Evolutionary conservation across 257 asterid species (phyloP).

Genomic region (Petrea volubilis): DNA sequence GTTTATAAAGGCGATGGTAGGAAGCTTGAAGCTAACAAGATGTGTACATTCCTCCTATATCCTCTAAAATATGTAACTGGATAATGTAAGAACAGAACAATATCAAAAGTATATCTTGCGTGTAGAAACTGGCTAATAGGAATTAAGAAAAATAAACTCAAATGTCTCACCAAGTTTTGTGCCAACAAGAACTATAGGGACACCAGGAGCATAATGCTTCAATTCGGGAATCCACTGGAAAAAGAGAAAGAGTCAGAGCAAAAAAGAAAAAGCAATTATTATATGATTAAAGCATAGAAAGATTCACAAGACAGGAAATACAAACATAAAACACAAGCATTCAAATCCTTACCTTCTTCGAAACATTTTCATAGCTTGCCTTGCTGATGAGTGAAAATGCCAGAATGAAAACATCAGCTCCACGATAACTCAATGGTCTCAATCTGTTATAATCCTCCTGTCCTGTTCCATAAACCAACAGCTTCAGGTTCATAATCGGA

Average conservation of each 20-base stretch:
- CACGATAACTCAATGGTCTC: slow-evolving; percentile 82
- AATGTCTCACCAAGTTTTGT: slow-evolving; percentile 68
- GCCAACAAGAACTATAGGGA: slow-evolving; percentile 82
- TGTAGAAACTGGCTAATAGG: slow-evolving; percentile 7
- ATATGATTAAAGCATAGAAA: background rate
- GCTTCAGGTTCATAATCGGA: slow-evolving; percentile 13
- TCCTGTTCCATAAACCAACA: slow-evolving; percentile 43
- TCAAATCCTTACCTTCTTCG: slow-evolving; percentile 57
- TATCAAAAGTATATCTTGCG: background rate
- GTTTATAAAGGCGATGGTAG: background rate
- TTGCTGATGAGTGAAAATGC: slow-evolving; percentile 79
- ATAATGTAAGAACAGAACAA: background rate
- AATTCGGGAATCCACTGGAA: slow-evolving; percentile 82
- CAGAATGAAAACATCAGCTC: slow-evolving; percentile 78
- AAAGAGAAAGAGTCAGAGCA: background rate
- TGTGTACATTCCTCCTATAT: background rate
- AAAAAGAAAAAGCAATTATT: background rate
- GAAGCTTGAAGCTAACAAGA: slow-evolving; percentile 15
- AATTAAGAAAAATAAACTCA: slow-evolving; percentile 6
- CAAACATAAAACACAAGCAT: background rate
- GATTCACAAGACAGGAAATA: too few relatives aligned
- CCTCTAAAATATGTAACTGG: background rate
- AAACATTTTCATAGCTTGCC: slow-evolving; percentile 78
- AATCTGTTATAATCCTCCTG: slow-evolving; percentile 79
- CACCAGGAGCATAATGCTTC: slow-evolving; percentile 80